A percentile compares a stretch with the other conserved stretches of the same genome.
Conservation (phyloP, 2,329 filamentous ascomycete genomes). For the Fusarium solani-melongenae region DNA sequence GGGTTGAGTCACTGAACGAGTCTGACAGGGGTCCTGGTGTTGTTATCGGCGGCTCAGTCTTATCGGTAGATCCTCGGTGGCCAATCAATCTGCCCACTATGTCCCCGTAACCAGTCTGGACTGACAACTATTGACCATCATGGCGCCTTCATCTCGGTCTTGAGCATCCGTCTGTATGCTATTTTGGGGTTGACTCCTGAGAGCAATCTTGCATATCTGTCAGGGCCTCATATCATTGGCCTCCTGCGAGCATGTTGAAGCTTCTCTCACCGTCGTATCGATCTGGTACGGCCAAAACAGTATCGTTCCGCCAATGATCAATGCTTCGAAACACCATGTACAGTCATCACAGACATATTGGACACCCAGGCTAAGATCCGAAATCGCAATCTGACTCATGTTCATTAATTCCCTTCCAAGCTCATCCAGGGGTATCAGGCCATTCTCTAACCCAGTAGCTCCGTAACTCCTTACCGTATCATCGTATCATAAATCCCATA, state of each 20-base stretch:
- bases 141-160: conserved; percentile 1
- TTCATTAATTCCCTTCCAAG: background rate
- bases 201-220: background rate
- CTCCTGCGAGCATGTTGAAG: background rate
- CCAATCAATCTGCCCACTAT: background rate
- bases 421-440: conserved; percentile 40
- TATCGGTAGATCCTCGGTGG: conserved; percentile 10
- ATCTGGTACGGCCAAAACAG: background rate
- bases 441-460: conserved; percentile 32
- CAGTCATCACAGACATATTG: background rate
- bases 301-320: background rate
- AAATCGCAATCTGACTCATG: conserved; percentile 12
- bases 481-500: background rate
- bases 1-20: conserved; percentile 49
- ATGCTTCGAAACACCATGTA: background rate
- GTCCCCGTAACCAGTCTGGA: background rate
- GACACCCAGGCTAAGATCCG: background rate
- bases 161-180: background rate
- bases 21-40: background rate
- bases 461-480: conserved; percentile 32
- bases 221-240: background rate
- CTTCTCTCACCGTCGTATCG: background rate
- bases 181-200: background rate
- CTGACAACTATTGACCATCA: conserved; percentile 3
- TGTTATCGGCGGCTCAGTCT: background rate